A percentile compares a stretch with the other conserved stretches of the same genome.
phyloP scores from a whole-genome alignment of 805 yeast genomes.

The Cyberlindnera suaveolens region DNA sequence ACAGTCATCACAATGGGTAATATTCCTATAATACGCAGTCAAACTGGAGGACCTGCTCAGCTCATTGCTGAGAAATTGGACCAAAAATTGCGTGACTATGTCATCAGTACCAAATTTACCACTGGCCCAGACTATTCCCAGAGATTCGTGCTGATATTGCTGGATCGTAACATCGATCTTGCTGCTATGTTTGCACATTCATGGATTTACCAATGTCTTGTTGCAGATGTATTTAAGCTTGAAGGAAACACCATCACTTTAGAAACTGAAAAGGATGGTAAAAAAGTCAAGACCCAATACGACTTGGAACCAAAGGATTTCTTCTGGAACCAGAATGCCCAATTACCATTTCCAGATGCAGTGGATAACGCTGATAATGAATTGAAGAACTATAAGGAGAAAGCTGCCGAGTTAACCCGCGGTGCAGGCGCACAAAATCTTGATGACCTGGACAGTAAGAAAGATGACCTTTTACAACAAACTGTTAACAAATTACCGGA shows the following conservation, averaged over 20 bases:
- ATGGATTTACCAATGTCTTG: conserved; percentile 96
- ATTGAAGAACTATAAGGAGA: conserved; percentile 72
- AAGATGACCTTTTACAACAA: conserved; percentile 57
- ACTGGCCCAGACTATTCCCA: conserved; percentile 31
- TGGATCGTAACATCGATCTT: conserved; percentile 87
- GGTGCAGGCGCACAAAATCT: conserved; percentile 65
- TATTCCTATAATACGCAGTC: conserved; percentile 87
- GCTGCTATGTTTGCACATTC: conserved; percentile 95
- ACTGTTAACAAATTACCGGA: conserved; percentile 93
- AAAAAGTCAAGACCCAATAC: conserved; percentile 47
- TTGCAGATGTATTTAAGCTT: conserved; percentile 82
- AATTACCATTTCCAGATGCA: conserved; percentile 96
- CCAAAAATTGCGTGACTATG: conserved; percentile 76
- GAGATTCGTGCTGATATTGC: conserved; percentile 69
- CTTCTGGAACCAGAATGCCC: conserved; percentile 83
- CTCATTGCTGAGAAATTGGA: conserved; percentile 85
- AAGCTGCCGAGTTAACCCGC: conserved; percentile 79
- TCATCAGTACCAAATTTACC: conserved; percentile 49
- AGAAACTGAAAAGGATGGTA: conserved; percentile 32
- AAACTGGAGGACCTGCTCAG: conserved; percentile 93
- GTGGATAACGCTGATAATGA: conserved; percentile 93
- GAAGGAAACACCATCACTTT: conserved; percentile 77
- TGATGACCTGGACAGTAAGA: conserved; percentile 61
- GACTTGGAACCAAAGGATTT: conserved; percentile 92
- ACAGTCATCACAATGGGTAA: conserved; percentile 69